A percentile compares a stretch with the other conserved stretches of the same genome.
Evolutionary conservation across 2,329 filamentous ascomycete species (phyloP).

Genomic region (Sclerotinia subarctica): DNA sequence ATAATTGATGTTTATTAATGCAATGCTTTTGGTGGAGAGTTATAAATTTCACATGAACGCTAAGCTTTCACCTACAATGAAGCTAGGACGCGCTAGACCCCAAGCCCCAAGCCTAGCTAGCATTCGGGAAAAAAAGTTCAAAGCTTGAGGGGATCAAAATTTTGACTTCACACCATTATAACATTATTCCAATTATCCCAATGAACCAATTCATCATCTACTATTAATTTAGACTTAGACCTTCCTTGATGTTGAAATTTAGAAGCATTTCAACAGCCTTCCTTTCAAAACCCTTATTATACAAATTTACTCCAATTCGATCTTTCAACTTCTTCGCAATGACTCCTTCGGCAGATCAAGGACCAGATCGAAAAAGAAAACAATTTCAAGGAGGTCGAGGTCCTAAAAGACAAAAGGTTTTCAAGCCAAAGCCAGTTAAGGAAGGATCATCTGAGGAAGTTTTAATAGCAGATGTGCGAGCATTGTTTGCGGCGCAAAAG

Average conservation of each 20-base stretch:
- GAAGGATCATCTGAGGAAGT: constrained; percentile 66
- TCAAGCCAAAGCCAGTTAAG: constrained; percentile 52
- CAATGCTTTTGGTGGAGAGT: constrained; percentile 5
- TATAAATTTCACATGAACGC: constrained; percentile 7
- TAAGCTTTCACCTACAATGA: constrained; percentile 2
- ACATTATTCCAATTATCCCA: not conserved
- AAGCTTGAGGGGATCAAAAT: not conserved
- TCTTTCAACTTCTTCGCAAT: constrained; percentile 23
- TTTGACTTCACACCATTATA: not conserved
- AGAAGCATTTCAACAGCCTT: constrained; percentile 12
- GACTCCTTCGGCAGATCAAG: constrained; percentile 17
- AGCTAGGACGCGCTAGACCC: constrained; percentile 6
- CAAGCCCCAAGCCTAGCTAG: not conserved
- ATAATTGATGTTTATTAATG: constrained; percentile 7
- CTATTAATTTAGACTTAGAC: not conserved
- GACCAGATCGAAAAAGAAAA: constrained; percentile 33
- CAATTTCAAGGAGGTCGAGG: constrained; percentile 36
- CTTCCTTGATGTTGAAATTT: constrained; percentile 35
- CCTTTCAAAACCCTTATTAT: not conserved
- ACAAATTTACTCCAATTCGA: constrained; percentile 3
- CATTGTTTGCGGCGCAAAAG: constrained; percentile 45
- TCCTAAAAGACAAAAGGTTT: constrained; percentile 51
- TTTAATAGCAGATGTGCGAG: constrained; percentile 59
- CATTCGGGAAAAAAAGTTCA: constrained; percentile 9
- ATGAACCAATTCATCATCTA: not conserved